These are phyloP conservation scores for Camellia oleifera DNA, from an alignment of 179 eudicot genomes.

Conservation along the genomic window DNA sequence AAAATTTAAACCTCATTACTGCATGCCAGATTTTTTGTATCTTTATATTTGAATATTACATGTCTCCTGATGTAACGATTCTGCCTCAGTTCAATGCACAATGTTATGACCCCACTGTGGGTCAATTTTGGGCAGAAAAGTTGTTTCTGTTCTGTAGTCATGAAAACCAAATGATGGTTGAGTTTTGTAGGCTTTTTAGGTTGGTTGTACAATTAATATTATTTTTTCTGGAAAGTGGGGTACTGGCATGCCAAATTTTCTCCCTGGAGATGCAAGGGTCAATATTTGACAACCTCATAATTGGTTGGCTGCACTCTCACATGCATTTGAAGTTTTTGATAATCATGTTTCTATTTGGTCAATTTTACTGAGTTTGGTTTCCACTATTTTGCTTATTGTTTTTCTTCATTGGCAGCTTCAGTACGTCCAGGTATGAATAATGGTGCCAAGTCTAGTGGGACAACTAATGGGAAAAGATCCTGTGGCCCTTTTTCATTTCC, in stretches of 20 bases:
- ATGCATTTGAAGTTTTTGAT: neutral
- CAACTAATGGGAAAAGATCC: conserved; percentile 43
- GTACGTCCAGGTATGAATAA: conserved; percentile 47
- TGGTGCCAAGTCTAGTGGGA: conserved; percentile 38
- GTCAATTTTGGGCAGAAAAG: neutral
- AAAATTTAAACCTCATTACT: neutral
- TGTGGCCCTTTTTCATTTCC: conserved; percentile 69
- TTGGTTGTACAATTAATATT: neutral
- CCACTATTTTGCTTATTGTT: neutral
- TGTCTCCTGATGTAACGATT: neutral
- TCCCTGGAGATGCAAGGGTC: neutral
- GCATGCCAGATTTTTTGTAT: neutral
- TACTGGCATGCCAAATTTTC: conserved; percentile 1
- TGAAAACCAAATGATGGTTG: neutral
- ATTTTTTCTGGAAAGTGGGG: neutral
- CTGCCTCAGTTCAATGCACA: neutral
- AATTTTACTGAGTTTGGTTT: neutral
- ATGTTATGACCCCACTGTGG: neutral
- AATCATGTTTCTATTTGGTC: neutral
- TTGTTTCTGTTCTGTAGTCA: neutral
- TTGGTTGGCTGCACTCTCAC: too few species aligned
- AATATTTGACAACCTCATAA: neutral
- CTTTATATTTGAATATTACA: neutral
- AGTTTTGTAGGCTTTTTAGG: neutral
- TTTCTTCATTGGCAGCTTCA: conserved; percentile 44